Percentiles rank a stretch among this genome's conserved stretches.
Conservation (phyloP, 2,329 filamentous ascomycete species). For the Pochonia chlamydosporia region DNA sequence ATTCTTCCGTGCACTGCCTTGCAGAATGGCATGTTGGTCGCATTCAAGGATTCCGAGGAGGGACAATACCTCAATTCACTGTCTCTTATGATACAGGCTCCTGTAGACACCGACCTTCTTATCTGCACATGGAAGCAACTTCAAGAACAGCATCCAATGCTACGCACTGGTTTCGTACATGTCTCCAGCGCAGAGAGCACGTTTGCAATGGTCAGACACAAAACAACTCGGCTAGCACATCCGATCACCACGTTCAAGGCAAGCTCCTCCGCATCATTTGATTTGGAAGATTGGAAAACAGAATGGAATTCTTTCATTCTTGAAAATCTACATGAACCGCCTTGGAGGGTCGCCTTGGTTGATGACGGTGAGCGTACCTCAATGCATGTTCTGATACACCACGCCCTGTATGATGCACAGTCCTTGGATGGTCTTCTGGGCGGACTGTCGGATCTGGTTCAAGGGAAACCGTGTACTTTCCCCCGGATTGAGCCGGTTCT, state of each 20-base stretch:
- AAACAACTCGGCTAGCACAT: background rate
- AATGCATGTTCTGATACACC: conserved; percentile 57
- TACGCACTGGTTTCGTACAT: conserved; percentile 68
- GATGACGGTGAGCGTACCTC: conserved; percentile 13
- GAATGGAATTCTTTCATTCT: conserved; percentile 28
- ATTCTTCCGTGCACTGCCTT: conserved; percentile 73
- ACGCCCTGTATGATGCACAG: conserved; percentile 80
- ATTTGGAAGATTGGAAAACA: conserved; percentile 31
- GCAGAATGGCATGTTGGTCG: conserved; percentile 73
- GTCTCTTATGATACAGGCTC: conserved; percentile 41
- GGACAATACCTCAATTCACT: conserved; percentile 71
- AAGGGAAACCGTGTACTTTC: conserved; percentile 10
- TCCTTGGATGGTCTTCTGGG: conserved; percentile 62
- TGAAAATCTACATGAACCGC: conserved; percentile 43
- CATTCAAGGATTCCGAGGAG: conserved; percentile 63
- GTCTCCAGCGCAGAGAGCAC: conserved; percentile 53
- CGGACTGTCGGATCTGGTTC: conserved; percentile 40
- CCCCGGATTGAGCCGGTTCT: conserved; percentile 29
- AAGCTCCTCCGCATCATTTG: conserved; percentile 15
- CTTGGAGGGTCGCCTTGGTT: conserved; percentile 57
- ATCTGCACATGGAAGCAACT: conserved; percentile 54
- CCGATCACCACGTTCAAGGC: conserved; percentile 10
- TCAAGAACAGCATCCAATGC: conserved; percentile 56
- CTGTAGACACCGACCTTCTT: conserved; percentile 35
- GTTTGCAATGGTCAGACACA: conserved; percentile 71